Evolutionary conservation across 1,284 basidiomycete genomes (phyloP), one percentile per base, ranked within the genome.

Genomic region (Cryptococcus neoformans): DNA sequence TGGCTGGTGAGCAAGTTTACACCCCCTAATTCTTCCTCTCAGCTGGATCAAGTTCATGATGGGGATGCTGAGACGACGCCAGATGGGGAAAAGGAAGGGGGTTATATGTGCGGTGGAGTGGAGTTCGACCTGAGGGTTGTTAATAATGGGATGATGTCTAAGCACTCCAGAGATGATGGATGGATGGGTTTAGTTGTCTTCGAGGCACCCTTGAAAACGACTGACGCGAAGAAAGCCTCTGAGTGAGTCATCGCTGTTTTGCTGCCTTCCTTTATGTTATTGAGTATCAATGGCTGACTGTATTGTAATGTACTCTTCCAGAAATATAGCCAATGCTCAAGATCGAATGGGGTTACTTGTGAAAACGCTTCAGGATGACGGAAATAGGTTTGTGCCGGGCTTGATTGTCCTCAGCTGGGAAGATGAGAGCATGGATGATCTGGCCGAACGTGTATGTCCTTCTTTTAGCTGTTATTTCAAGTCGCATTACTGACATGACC

Each of bases 341-440:
- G 69, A 70, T 49, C 56, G 72, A 1, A 49, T 74, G 2, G 62
- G 59, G 1, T 55, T 57, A 0, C 57, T 69, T 1, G 53, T 63
- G 10, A 62, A 68, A 6, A 41, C 56, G 0, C 41, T 56, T 10
- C 49, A 61, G 38, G 51, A 58, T n/a, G 40, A 42, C 5, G 37
- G 34, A 3, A 62, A 65, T 35, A 59, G 62, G 16, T 74, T 69
- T 53, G 42, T 36, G 0, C 56, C 69, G 1, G 55, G 62, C 1
- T 56, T 75, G 52, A 44, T 75, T 16, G 47, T 75, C 17, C n/a
- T 75, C 4, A 68, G 67, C 1, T 74, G 70, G 72, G 65, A 69
- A 40, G 61, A 66, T n/a, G 72, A 74, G 54, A 58, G 60, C 5
- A 52, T 70, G 0, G 66, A 70, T 4, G 67, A 70, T 5, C 47